Conservation (phyloP, 1,284 basidiomycete genomes). For the Sporisorium scitamineum region DNA sequence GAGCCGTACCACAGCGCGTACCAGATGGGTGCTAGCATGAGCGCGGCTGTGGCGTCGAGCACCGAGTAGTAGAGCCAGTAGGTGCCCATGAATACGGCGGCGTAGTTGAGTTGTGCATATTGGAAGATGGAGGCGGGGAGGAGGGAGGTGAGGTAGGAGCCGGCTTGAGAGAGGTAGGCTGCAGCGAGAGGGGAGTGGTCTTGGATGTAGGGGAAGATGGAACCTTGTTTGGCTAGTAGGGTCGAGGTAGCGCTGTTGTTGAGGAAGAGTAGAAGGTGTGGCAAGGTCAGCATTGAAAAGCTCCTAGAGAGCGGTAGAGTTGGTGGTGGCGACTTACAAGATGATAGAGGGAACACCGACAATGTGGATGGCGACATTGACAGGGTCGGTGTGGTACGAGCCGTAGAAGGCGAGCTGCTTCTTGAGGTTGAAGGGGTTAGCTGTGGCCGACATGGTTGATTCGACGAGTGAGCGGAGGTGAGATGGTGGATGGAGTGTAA, state of each 20-base stretch:
- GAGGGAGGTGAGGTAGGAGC: slow-evolving; percentile 23
- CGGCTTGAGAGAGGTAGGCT: slow-evolving; percentile 40
- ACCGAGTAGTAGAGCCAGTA: slow-evolving; percentile 61
- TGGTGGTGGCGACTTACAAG: slow-evolving; percentile 25
- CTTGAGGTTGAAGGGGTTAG: slow-evolving; percentile 51
- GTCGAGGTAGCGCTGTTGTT: slow-evolving; percentile 28
- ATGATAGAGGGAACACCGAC: slow-evolving; percentile 61
- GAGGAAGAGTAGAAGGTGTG: background rate
- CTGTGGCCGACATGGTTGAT: slow-evolving; percentile 53
- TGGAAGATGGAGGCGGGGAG: slow-evolving; percentile 28
- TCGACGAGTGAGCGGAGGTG: too few relatives aligned
- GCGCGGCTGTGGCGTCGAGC: slow-evolving; percentile 50
- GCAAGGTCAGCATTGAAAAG: background rate
- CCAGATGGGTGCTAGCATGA: slow-evolving; percentile 56
- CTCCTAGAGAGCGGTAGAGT: background rate
- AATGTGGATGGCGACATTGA: slow-evolving; percentile 64
- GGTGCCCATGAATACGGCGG: slow-evolving; percentile 44
- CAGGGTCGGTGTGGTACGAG: slow-evolving; percentile 60
- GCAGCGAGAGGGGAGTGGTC: slow-evolving; percentile 33
- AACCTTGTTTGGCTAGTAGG: slow-evolving; percentile 39
- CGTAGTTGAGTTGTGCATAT: slow-evolving; percentile 41
- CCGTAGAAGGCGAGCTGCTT: slow-evolving; percentile 64
- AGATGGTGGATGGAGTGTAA: slow-evolving; percentile 5
- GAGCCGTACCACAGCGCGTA: slow-evolving; percentile 35
- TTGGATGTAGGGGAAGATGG: slow-evolving; percentile 41